Evolutionary conservation across 192 early-diverging fungal species (phyloP).

Genomic region (Entomortierella beljakovae): DNA sequence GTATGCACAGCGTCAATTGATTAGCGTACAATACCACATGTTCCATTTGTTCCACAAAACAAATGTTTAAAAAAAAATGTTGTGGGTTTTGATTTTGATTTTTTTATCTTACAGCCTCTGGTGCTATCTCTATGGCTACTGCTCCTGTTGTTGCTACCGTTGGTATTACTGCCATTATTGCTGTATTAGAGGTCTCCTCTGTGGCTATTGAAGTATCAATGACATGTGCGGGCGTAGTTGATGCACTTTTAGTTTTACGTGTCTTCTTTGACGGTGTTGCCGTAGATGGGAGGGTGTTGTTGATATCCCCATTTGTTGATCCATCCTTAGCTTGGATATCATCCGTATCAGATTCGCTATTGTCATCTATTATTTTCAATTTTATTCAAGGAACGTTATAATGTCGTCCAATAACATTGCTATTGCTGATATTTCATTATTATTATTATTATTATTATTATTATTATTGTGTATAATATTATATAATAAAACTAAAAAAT

Average conservation of each 20-base stretch:
- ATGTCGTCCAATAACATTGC: too few relatives aligned
- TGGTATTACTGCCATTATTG: not conserved
- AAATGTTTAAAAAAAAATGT: not conserved
- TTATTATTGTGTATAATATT: too few relatives aligned
- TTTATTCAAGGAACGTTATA: too few relatives aligned
- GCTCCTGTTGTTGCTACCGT: not conserved
- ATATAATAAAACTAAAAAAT: too few relatives aligned
- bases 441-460: too few relatives aligned
- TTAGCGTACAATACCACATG: not conserved
- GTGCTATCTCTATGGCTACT: not conserved
- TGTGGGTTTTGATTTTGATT: not conserved
- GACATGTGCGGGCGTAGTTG: not conserved
- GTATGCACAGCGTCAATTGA: not conserved
- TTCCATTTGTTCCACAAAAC: too few relatives aligned
- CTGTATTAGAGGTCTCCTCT: too few relatives aligned
- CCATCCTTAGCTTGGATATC: not conserved
- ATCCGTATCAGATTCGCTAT: slow-evolving; percentile 12
- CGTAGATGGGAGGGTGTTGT: not conserved
- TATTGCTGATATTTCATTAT: too few relatives aligned
- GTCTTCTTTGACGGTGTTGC: slow-evolving; percentile 1
- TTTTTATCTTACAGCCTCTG: not conserved
- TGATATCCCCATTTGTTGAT: not conserved
- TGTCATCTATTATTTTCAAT: slow-evolving; percentile 6
- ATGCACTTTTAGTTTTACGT: not conserved
- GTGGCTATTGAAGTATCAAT: too few relatives aligned